Conservation (phyloP, 2,329 filamentous ascomycete species). For the Xylariales sp. region DNA sequence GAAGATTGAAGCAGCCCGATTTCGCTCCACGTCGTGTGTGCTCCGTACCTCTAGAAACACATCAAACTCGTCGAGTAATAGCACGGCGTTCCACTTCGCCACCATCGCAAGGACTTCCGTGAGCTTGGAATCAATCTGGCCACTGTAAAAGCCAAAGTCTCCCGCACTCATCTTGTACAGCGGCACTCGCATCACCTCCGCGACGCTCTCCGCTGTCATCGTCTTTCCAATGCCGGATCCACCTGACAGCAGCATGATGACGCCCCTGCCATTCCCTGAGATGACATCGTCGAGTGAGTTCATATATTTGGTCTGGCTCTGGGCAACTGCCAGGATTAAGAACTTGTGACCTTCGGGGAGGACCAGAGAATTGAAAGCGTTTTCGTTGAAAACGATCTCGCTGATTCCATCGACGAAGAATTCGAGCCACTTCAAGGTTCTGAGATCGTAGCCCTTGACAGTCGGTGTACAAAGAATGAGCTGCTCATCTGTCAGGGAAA, state of each 20-base stretch:
- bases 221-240: neutral
- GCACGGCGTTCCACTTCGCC: neutral
- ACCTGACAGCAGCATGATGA: conserved; percentile 1
- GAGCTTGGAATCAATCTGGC: neutral
- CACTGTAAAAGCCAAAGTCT: neutral
- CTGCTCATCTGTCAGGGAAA: too few species aligned
- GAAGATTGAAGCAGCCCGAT: neutral
- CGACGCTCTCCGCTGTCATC: neutral
- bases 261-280: neutral
- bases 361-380: conserved; percentile 78
- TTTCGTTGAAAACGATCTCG: conserved; percentile 80
- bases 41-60: neutral
- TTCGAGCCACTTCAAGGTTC: too few species aligned
- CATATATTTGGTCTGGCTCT: too few species aligned
- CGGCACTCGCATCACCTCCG: neutral
- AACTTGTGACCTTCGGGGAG: too few species aligned
- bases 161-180: neutral
- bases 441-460: too few species aligned
- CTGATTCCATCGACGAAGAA: conserved; percentile 74
- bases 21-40: neutral
- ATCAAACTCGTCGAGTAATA: neutral
- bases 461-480: too few species aligned
- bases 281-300: neutral
- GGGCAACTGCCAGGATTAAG: too few species aligned
- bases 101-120: neutral